Evolutionary conservation across 1,284 basidiomycete genomes (phyloP), one percentile per base, ranked within the genome.

Genomic region (Tilletia horrida): DNA sequence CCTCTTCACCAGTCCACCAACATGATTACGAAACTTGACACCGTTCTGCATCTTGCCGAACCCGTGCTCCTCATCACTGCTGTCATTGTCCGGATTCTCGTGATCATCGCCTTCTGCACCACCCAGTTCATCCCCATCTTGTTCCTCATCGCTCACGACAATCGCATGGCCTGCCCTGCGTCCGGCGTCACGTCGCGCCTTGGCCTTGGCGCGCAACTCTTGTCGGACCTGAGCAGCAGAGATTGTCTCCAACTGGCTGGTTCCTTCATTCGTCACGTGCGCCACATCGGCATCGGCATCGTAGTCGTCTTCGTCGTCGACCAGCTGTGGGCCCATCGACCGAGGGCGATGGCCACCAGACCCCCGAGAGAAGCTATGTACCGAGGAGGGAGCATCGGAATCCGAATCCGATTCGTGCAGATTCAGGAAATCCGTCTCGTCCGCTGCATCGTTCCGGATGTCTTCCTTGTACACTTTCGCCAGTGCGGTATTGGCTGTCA

Each of bases 391-490:
- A 48, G 18, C 21, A 21, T 59, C 55, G 13, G 55, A 59, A 27
- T 59, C 55, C 1, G 55, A 35, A 4, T 35, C 55, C 27, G 29
- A 59, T 16, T 59, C 55, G 13, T 31, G 14, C 14, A 29, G 29
- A 16, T 31, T 21, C 27, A 59, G 55, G 29, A 59, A 59, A 27
- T 59, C 55, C 9, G 55, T 29, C 3, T 59, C 55, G 9, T 59
- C 55, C 14, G 55, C 55, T 25, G 27, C 16, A 35, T 59, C 31
- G 55, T 59, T 59, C 14, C 55, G 55, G 31, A 59, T 35, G 55
- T 35, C 55, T 29, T 31, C 55, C 29, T 59, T 59, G 55, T 59
- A 59, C 14, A 59, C 55, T 35, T 59, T 14, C n/a, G 55, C 55
- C 55, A 59, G 55, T 13, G 55, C 55, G 16, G 55, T 59, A n/a